A percentile compares a stretch with the other conserved stretches of the same genome.
phyloP scores from a whole-genome alignment of 768 basidiomycete genomes.

The Cubamyces sp. region DNA sequence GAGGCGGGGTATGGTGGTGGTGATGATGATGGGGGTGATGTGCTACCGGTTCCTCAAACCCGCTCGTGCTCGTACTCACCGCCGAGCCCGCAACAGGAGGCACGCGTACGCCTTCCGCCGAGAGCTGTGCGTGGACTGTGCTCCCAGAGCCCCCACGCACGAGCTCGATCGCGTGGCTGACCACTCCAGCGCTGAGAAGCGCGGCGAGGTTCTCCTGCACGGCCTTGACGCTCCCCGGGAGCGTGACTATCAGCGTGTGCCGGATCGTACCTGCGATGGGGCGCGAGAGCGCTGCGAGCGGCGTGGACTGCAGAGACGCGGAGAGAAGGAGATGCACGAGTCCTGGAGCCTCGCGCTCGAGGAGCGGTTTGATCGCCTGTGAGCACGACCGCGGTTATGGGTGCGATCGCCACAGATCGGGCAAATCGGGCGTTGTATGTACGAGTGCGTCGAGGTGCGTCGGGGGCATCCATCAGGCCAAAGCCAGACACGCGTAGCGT shows the following conservation, averaged over 20 bases:
- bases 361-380: constrained; percentile 64
- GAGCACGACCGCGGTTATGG: neutral
- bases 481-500: neutral
- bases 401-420: neutral
- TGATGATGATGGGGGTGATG: constrained; percentile 45
- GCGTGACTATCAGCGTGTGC: constrained; percentile 71
- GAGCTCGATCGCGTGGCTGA: constrained; percentile 74
- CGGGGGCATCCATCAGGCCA: neutral
- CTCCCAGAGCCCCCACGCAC: constrained; percentile 69
- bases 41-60: constrained; percentile 1
- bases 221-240: constrained; percentile 86
- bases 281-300: constrained; percentile 79
- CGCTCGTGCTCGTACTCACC: constrained; percentile 14
- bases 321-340: constrained; percentile 75
- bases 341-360: constrained; percentile 70
- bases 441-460: neutral
- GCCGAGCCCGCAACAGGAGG: constrained; percentile 27
- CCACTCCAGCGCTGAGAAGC: constrained; percentile 59
- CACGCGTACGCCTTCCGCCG: constrained; percentile 34
- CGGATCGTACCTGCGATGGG: constrained; percentile 78
- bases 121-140: constrained; percentile 56
- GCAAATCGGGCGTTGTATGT: neutral
- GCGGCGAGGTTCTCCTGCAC: constrained; percentile 77
- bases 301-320: constrained; percentile 72
- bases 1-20: constrained; percentile 46